A percentile compares a stretch with the other conserved stretches of the same genome.
Evolutionary conservation across 2,329 filamentous ascomycete species (phyloP).

Genomic region (Neonectria faginata): DNA sequence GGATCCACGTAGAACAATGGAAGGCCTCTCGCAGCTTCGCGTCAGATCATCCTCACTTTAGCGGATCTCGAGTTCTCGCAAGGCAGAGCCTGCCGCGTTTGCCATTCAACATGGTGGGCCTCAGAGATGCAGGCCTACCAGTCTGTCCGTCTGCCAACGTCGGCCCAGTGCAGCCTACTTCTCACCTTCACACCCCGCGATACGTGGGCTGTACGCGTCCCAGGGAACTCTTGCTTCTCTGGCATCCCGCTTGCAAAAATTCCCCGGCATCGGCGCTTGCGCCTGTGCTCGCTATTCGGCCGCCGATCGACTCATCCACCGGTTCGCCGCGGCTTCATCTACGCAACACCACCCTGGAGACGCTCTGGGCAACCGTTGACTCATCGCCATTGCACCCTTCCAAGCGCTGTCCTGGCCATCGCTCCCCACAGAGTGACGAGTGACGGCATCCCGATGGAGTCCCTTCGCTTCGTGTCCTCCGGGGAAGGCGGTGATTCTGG

Average conservation of each 20-base stretch:
- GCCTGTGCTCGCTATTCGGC: not conserved
- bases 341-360: slow-evolving; percentile 4
- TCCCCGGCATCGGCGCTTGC: slow-evolving; percentile 1
- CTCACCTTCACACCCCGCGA: slow-evolving; percentile 3
- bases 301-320: not conserved
- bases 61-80: not conserved
- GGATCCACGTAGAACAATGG: not conserved
- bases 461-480: not conserved
- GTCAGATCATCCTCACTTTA: not conserved
- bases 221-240: slow-evolving; percentile 20
- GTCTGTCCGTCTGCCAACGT: not conserved
- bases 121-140: not conserved
- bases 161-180: slow-evolving; percentile 1
- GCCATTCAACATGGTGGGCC: slow-evolving; percentile 14
- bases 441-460: slow-evolving; percentile 18
- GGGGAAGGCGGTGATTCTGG: slow-evolving; percentile 14
- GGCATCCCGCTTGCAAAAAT: slow-evolving; percentile 6
- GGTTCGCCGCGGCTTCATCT: not conserved
- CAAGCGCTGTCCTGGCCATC: not conserved
- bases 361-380: slow-evolving; percentile 25
- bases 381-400: slow-evolving; percentile 16
- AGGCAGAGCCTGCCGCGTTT: slow-evolving; percentile 5
- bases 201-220: slow-evolving; percentile 11
- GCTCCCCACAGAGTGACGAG: slow-evolving; percentile 15
- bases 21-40: not conserved